phyloP scores from a whole-genome alignment of 2,329 filamentous ascomycete genomes.

The Mariannaea elegans region DNA sequence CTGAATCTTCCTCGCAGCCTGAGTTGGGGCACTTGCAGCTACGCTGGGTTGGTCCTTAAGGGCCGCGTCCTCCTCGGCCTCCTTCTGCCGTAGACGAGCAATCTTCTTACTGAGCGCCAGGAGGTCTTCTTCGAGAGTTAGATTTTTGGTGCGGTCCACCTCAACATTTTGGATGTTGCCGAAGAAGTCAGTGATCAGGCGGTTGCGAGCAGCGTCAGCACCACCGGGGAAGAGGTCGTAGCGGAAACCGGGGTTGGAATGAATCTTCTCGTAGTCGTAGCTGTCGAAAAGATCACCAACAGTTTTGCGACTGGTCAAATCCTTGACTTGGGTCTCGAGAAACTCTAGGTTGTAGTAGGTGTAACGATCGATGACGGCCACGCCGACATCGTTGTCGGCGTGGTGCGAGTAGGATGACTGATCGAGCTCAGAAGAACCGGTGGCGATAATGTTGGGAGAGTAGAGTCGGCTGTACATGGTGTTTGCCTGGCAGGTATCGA shows the following conservation, averaged over 20 bases:
- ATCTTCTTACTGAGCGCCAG: conserved; percentile 77
- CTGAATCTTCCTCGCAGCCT: conserved; percentile 42
- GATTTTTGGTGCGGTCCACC: conserved; percentile 72
- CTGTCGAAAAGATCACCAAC: conserved; percentile 95
- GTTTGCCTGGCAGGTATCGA: conserved; percentile 98
- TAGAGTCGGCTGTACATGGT: conserved; percentile 99
- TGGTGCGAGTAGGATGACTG: conserved; percentile 98
- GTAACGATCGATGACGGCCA: conserved; percentile 97
- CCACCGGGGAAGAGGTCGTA: conserved; percentile 96
- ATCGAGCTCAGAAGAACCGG: conserved; percentile 94
- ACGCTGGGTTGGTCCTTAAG: conserved; percentile 39
- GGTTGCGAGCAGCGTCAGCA: conserved; percentile 77
- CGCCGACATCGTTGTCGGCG: conserved; percentile 96
- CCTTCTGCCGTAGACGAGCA: conserved; percentile 59
- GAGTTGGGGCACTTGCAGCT: conserved; percentile 41
- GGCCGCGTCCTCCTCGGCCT: conserved; percentile 50
- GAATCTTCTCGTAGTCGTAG: conserved; percentile 94
- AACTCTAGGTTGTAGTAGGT: conserved; percentile 99
- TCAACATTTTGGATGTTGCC: conserved; percentile 98
- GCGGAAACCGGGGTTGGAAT: conserved; percentile 88
- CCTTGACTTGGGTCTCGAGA: conserved; percentile 87
- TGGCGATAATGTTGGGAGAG: conserved; percentile 97
- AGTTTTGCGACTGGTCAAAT: conserved; percentile 86
- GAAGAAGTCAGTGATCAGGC: conserved; percentile 95
- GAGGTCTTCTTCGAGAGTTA: conserved; percentile 76